These are phyloP conservation scores for Aspergillus indologenus DNA, from an alignment of 495 filamentous ascomycete genomes.

Conservation along the genomic window DNA sequence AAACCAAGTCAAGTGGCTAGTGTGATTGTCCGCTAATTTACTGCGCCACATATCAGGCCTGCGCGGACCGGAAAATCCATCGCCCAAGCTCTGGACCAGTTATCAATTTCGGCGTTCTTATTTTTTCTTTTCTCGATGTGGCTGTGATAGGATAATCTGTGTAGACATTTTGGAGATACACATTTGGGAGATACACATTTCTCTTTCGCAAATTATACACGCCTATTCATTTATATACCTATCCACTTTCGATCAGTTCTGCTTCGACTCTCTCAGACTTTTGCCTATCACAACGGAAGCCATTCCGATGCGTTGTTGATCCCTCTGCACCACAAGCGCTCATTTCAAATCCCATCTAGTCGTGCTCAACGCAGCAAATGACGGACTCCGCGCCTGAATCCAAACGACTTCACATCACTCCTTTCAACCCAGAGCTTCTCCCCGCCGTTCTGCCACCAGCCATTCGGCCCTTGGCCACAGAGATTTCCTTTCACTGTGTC, in stretches of 20 bases:
- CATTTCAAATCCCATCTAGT: not conserved
- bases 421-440: conserved; percentile 70
- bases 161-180: not conserved
- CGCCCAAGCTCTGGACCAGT: not conserved
- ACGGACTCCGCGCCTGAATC: conserved; percentile 29
- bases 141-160: not conserved
- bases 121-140: conserved; percentile 2
- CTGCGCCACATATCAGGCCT: conserved; percentile 20
- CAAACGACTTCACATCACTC: conserved; percentile 80
- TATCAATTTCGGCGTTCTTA: not conserved
- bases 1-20: too few species aligned
- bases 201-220: not conserved
- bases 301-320: not conserved
- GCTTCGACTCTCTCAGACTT: not conserved
- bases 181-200: not conserved
- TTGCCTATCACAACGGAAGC: not conserved
- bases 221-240: not conserved
- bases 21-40: too few species aligned
- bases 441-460: conserved; percentile 64
- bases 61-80: conserved; percentile 10
- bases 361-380: conserved; percentile 14
- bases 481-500: conserved; percentile 79
- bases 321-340: not conserved
- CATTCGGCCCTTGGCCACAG: conserved; percentile 62
- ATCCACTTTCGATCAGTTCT: not conserved